A percentile compares a stretch with the other conserved stretches of the same genome.
phyloP scores from a whole-genome alignment of 805 yeast species.

The Metschnikowia rubicola region DNA sequence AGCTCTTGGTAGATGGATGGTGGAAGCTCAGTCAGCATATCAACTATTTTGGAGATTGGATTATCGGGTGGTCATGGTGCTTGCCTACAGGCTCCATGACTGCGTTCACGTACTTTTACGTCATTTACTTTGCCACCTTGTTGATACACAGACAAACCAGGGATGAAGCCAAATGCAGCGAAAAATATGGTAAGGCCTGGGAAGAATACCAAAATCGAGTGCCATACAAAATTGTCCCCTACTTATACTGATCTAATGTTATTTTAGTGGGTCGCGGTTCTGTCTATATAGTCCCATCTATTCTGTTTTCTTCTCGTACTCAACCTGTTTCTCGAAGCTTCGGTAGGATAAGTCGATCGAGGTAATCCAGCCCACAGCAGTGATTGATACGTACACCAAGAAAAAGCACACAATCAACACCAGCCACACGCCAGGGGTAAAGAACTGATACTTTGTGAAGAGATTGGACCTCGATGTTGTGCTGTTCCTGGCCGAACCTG shows the following conservation, averaged over 20 bases:
- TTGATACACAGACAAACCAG: constrained; percentile 84
- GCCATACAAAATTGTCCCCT: constrained; percentile 89
- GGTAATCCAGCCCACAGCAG: constrained; percentile 70
- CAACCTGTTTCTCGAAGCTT: constrained; percentile 71
- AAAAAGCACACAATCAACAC: constrained; percentile 62
- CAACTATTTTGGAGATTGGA: constrained; percentile 94
- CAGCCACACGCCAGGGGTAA: constrained; percentile 81
- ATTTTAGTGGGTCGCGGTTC: not conserved
- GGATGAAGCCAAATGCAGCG: constrained; percentile 87
- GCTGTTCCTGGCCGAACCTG: constrained; percentile 5
- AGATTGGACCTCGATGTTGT: constrained; percentile 33
- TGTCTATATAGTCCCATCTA: constrained; percentile 11
- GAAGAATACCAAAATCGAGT: constrained; percentile 72
- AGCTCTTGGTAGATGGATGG: constrained; percentile 87
- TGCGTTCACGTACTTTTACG: constrained; percentile 83
- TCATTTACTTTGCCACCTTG: constrained; percentile 75
- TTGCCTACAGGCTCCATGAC: constrained; percentile 81
- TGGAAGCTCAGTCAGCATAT: constrained; percentile 92
- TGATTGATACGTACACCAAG: constrained; percentile 51
- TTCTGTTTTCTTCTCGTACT: constrained; percentile 47
- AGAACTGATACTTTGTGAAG: constrained; percentile 64
- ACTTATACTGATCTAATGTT: constrained; percentile 50
- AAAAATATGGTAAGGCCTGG: constrained; percentile 87
- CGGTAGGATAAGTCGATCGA: constrained; percentile 74
- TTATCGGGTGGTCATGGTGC: constrained; percentile 90